A percentile compares a stretch with the other conserved stretches of the same genome.
These are phyloP conservation scores for Chiua virens DNA, from an alignment of 768 basidiomycete species.

Conservation along the genomic window DNA sequence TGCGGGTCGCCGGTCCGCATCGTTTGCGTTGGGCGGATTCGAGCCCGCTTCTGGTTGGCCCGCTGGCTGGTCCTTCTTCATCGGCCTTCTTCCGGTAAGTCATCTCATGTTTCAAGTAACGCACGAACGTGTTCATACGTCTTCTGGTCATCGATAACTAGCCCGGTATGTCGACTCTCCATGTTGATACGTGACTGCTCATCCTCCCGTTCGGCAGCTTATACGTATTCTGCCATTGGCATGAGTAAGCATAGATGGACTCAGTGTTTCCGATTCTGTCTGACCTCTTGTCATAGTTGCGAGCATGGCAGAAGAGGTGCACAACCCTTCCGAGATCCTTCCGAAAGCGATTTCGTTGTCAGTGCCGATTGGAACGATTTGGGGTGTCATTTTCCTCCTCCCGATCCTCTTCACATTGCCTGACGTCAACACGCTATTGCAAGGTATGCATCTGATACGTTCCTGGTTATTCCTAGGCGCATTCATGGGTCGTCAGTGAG, in stretches of 20 bases:
- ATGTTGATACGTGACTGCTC: background rate
- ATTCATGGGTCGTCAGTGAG: conserved; percentile 37
- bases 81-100: conserved; percentile 57
- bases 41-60: conserved; percentile 69
- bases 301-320: conserved; percentile 69
- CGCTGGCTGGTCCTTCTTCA: conserved; percentile 68
- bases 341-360: conserved; percentile 56
- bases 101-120: background rate
- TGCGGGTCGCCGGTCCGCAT: conserved; percentile 50
- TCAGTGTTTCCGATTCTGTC: background rate
- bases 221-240: conserved; percentile 58
- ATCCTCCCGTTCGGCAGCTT: conserved; percentile 38
- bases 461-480: conserved; percentile 2
- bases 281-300: conserved; percentile 40
- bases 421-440: conserved; percentile 50
- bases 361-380: conserved; percentile 50
- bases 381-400: conserved; percentile 55
- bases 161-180: conserved; percentile 25
- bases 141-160: conserved; percentile 4
- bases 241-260: conserved; percentile 45
- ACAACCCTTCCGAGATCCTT: conserved; percentile 52
- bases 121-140: background rate
- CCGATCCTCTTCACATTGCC: conserved; percentile 68
- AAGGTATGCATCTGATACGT: conserved; percentile 37
- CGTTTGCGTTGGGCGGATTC: conserved; percentile 58